A percentile compares a stretch with the other conserved stretches of the same genome.
Evolutionary conservation across 495 filamentous ascomycete species (phyloP).

Genomic region (Penicillium paxilli): DNA sequence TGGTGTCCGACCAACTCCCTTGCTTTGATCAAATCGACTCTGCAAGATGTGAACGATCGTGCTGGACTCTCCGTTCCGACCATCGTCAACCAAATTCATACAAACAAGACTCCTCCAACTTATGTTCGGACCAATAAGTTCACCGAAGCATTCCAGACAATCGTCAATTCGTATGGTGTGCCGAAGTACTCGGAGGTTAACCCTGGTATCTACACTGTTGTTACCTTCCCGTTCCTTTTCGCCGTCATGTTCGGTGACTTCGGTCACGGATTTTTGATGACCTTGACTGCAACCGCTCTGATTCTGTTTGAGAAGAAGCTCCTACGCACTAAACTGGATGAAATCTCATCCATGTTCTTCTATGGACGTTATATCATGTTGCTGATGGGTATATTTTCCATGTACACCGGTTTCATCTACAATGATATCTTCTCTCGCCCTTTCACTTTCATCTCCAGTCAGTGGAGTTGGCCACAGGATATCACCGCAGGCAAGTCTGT

Average conservation of each 20-base stretch:
- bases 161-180: conserved; percentile 97
- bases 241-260: conserved; percentile 99
- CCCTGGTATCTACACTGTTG: conserved; percentile 87
- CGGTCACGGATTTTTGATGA: conserved; percentile 88
- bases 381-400: conserved; percentile 95
- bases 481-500: conserved; percentile 62
- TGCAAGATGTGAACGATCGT: conserved; percentile 94
- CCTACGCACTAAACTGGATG: conserved; percentile 80
- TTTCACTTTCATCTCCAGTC: conserved; percentile 81
- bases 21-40: conserved; percentile 87
- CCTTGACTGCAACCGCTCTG: conserved; percentile 77
- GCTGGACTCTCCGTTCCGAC: conserved; percentile 93
- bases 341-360: conserved; percentile 96
- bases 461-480: conserved; percentile 79
- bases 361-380: conserved; percentile 98
- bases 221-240: conserved; percentile 98
- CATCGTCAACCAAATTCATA: conserved; percentile 95
- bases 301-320: conserved; percentile 93
- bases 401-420: conserved; percentile 97
- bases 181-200: conserved; percentile 97
- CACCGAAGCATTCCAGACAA: conserved; percentile 96
- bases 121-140: conserved; percentile 98
- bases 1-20: conserved; percentile 94
- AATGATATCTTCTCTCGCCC: conserved; percentile 96
- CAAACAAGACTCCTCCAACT: conserved; percentile 94